Conservation (phyloP, 2,329 filamentous ascomycete genomes). For the Fonsecaea erecta region DNA sequence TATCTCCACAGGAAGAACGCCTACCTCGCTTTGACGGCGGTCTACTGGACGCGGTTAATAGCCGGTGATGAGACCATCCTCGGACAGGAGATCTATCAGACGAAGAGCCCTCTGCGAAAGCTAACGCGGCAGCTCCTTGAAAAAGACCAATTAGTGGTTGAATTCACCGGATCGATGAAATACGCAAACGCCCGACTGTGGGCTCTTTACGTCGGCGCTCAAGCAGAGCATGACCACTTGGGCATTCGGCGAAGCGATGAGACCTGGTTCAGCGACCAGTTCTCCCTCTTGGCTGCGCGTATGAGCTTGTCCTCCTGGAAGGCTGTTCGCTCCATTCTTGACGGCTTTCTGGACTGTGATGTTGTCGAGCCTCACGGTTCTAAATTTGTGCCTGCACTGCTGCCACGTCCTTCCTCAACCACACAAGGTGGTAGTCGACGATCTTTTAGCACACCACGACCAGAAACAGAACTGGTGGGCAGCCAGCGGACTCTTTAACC, state of each 20-base stretch:
- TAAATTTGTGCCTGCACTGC: constrained; percentile 6
- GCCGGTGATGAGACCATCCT: constrained; percentile 15
- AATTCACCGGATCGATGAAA: constrained; percentile 13
- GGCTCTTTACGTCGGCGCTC: constrained; percentile 17
- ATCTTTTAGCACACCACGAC: not conserved
- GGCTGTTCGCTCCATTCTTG: not conserved
- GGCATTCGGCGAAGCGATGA: not conserved
- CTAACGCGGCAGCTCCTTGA: constrained; percentile 8
- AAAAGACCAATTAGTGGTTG: constrained; percentile 3
- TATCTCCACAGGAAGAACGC: constrained; percentile 9
- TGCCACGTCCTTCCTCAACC: not conserved
- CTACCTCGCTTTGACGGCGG: constrained; percentile 14
- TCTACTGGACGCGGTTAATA: constrained; percentile 14
- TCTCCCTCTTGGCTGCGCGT: constrained; percentile 2
- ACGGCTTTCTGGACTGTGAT: constrained; percentile 11
- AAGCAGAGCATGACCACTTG: constrained; percentile 9
- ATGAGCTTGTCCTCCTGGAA: constrained; percentile 13
- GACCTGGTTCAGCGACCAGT: constrained; percentile 9
- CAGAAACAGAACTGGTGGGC: not conserved
- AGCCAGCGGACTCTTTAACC: not conserved
- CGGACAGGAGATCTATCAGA: constrained; percentile 12
- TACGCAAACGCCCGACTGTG: constrained; percentile 10
- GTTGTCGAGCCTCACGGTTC: constrained; percentile 9
- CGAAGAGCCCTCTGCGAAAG: constrained; percentile 7
- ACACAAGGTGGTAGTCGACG: not conserved